Evolutionary conservation across 2,329 filamentous ascomycete genomes (phyloP).

Genomic region (Cadophora sp.): DNA sequence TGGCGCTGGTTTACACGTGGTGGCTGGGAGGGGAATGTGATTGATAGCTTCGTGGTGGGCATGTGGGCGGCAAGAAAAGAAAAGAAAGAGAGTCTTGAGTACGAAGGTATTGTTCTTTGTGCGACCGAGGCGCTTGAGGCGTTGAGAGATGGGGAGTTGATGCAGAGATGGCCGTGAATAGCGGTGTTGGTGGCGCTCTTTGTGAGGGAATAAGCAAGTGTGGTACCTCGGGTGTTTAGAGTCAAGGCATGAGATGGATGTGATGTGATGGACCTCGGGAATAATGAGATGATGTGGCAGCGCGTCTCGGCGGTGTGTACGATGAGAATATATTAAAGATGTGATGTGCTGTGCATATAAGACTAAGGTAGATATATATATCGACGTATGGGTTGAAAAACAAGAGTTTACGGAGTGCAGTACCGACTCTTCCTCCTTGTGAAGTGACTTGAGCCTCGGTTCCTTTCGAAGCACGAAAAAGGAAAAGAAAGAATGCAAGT

Average conservation of each 20-base stretch:
- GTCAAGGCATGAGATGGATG: neutral
- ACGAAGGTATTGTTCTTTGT: too few species aligned
- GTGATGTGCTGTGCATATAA: neutral
- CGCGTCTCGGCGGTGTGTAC: neutral
- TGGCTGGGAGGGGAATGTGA: neutral
- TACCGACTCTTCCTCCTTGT: neutral
- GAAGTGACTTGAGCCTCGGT: neutral
- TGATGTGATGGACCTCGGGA: too few species aligned
- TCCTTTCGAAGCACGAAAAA: too few species aligned
- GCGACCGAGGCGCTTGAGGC: neutral
- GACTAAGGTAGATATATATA: neutral
- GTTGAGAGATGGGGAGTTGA: neutral
- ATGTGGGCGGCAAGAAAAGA: neutral
- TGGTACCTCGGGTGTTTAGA: neutral
- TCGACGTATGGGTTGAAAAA: too few species aligned
- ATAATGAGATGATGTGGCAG: neutral
- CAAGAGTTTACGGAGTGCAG: neutral
- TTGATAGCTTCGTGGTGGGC: neutral
- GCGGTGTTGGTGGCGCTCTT: neutral
- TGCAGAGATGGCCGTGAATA: neutral
- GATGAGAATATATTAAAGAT: neutral
- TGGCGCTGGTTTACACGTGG: conserved; percentile 2
- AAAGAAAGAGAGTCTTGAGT: neutral
- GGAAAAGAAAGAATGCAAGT: neutral
- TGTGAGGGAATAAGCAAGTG: neutral